These are phyloP conservation scores for Lachnellula arida DNA, from an alignment of 2,329 filamentous ascomycete genomes.

Conservation along the genomic window DNA sequence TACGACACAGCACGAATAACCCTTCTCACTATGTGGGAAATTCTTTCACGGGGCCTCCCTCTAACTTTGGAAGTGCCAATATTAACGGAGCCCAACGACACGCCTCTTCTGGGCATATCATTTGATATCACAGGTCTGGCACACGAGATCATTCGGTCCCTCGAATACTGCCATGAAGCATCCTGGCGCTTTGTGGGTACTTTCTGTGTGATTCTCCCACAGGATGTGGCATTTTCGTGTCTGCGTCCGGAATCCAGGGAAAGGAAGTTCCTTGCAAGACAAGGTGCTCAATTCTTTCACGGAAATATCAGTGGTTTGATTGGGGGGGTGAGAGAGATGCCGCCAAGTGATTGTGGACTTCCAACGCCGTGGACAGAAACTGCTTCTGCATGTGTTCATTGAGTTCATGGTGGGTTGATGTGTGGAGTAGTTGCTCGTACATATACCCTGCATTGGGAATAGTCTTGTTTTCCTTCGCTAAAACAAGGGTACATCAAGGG, in stretches of 20 bases:
- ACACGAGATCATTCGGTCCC: slow-evolving; percentile 13
- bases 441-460: not conserved
- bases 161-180: slow-evolving; percentile 7
- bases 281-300: not conserved
- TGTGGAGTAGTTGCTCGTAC: not conserved
- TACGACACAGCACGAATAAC: slow-evolving; percentile 5
- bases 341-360: too few species aligned
- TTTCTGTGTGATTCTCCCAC: slow-evolving; percentile 5
- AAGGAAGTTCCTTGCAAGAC: slow-evolving; percentile 2
- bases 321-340: not conserved
- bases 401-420: too few species aligned
- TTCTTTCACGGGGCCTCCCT: not conserved
- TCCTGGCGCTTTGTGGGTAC: slow-evolving; percentile 7
- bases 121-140: slow-evolving; percentile 6
- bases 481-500: not conserved
- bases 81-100: not conserved
- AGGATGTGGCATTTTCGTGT: slow-evolving; percentile 11
- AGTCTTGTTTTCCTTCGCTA: not conserved
- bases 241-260: slow-evolving; percentile 9
- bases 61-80: not conserved
- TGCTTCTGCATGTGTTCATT: too few species aligned
- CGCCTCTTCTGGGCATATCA: slow-evolving; percentile 10
- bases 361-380: too few species aligned
- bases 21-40: not conserved
- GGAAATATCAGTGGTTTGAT: not conserved